phyloP scores from a whole-genome alignment of 2,329 filamentous ascomycete genomes.

The Scytalidium lignicola region DNA sequence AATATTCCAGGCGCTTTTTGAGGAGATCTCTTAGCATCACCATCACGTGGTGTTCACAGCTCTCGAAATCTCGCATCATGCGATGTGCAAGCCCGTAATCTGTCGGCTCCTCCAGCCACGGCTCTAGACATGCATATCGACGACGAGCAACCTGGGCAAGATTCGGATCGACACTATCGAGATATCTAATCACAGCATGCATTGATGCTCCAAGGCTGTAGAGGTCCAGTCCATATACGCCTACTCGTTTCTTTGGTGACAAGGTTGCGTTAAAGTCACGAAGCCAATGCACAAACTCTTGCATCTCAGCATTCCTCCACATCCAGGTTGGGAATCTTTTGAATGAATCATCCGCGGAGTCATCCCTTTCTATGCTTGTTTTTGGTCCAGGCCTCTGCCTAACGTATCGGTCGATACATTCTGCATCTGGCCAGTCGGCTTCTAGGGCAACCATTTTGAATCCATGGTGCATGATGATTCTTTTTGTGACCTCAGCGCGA shows the following conservation, averaged over 20 bases:
- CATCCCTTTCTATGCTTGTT: conserved; percentile 10
- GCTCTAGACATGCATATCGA: conserved; percentile 40
- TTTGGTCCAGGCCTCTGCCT: conserved; percentile 36
- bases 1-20: conserved; percentile 32
- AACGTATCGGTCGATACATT: conserved; percentile 45
- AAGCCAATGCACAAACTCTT: conserved; percentile 47
- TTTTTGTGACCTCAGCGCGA: conserved; percentile 45
- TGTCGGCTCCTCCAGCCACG: conserved; percentile 44
- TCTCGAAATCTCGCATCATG: conserved; percentile 30
- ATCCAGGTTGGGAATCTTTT: conserved; percentile 50
- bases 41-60: conserved; percentile 41
- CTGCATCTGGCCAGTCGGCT: conserved; percentile 50
- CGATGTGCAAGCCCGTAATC: conserved; percentile 40
- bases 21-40: conserved; percentile 40
- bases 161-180: conserved; percentile 38
- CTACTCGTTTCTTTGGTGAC: conserved; percentile 8
- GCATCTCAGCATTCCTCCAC: conserved; percentile 49
- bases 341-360: conserved; percentile 32
- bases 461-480: conserved; percentile 42
- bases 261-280: conserved; percentile 24
- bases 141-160: conserved; percentile 38
- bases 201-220: conserved; percentile 44
- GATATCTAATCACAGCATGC: conserved; percentile 40
- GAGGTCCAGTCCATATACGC: conserved; percentile 47
- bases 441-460: conserved; percentile 47